A percentile compares a stretch with the other conserved stretches of the same genome.
Evolutionary conservation across 2,329 filamentous ascomycete species (phyloP).

Genomic region (Grosmannia serpens): DNA sequence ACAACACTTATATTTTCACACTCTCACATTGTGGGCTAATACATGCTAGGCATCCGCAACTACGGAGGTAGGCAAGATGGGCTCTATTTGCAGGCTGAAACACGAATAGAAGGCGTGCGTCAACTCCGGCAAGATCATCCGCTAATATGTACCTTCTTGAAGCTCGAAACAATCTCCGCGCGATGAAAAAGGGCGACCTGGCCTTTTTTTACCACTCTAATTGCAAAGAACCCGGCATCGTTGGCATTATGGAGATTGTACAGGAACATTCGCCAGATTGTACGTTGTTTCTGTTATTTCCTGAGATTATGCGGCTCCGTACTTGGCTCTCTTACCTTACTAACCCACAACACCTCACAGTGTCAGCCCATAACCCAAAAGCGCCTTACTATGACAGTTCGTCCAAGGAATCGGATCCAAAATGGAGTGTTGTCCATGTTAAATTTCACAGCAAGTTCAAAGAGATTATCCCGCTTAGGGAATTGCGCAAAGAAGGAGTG

Average conservation of each 20-base stretch:
- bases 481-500: constrained; percentile 53
- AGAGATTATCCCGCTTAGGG: constrained; percentile 56
- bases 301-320: neutral
- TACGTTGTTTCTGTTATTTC: constrained; percentile 26
- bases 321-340: neutral
- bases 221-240: constrained; percentile 79
- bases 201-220: constrained; percentile 98
- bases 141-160: neutral
- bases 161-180: constrained; percentile 80
- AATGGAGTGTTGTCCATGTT: constrained; percentile 86
- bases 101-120: too few species aligned
- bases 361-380: constrained; percentile 57
- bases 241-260: constrained; percentile 81
- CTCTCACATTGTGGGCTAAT: neutral
- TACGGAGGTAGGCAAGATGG: constrained; percentile 27
- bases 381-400: constrained; percentile 78
- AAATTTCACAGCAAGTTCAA: constrained; percentile 75
- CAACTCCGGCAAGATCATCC: too few species aligned
- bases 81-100: neutral
- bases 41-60: constrained; percentile 33
- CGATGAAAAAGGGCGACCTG: constrained; percentile 83
- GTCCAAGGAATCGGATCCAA: constrained; percentile 56
- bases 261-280: constrained; percentile 71
- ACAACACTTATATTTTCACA: neutral
- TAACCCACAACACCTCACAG: constrained; percentile 25